These are phyloP conservation scores for Sclerotiophoma versabilis DNA, from an alignment of 2,329 filamentous ascomycete species.

Conservation along the genomic window DNA sequence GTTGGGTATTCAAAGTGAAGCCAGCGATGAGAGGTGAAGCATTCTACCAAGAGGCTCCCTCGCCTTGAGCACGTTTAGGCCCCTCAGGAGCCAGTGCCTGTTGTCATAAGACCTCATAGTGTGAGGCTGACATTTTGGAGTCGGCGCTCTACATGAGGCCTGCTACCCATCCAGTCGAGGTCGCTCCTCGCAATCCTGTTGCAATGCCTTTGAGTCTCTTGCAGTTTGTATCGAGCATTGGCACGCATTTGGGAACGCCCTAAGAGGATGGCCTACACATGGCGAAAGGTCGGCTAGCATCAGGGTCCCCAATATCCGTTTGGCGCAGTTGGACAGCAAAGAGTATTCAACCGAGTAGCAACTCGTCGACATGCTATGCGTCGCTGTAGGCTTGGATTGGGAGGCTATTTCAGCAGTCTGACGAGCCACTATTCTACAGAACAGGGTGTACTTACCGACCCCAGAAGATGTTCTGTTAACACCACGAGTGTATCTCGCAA, in stretches of 20 bases:
- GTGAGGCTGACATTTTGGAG: not conserved
- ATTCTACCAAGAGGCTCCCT: not conserved
- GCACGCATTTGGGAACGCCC: constrained; percentile 4
- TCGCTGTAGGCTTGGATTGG: not conserved
- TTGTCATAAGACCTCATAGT: not conserved
- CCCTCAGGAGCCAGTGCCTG: constrained; percentile 1
- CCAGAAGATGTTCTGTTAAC: constrained; percentile 3
- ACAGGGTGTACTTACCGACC: not conserved
- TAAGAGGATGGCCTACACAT: not conserved
- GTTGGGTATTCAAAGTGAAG: constrained; percentile 2
- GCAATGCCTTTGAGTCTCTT: constrained; percentile 8
- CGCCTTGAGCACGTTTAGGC: not conserved
- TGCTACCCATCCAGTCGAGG: constrained; percentile 1
- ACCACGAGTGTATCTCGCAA: not conserved
- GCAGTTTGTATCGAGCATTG: not conserved
- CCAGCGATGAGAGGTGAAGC: constrained; percentile 2
- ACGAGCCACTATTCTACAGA: constrained; percentile 1
- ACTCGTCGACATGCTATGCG: constrained; percentile 1
- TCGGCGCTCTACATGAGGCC: not conserved
- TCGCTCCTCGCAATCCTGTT: constrained; percentile 1
- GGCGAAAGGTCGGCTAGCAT: constrained; percentile 2
- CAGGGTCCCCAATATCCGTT: not conserved
- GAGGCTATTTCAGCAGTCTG: constrained; percentile 2
- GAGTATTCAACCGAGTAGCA: not conserved
- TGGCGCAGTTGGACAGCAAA: not conserved